These are phyloP conservation scores for Kalanchoe fedtschenkoi DNA, from an alignment of 164 flowering plant species.

Conservation along the genomic window DNA sequence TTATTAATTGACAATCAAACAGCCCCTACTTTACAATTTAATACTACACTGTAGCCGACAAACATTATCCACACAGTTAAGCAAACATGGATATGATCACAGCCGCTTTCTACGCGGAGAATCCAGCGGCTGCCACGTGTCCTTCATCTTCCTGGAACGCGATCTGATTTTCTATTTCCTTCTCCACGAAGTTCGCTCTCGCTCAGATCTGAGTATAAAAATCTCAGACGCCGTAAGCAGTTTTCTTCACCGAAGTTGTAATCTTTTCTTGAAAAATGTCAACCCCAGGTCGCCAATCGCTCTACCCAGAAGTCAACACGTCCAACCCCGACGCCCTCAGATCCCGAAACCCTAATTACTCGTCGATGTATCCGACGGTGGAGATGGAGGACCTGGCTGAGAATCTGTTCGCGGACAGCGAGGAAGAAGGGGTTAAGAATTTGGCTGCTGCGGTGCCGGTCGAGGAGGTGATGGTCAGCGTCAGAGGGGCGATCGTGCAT, in stretches of 20 bases:
- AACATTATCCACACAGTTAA: slow-evolving; percentile 1
- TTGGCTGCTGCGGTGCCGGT: neutral
- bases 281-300: neutral
- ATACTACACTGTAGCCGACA: neutral
- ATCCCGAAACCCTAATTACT: neutral
- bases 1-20: slow-evolving; percentile 2
- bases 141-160: neutral
- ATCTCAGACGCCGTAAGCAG: neutral
- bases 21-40: neutral
- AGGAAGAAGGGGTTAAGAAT: neutral
- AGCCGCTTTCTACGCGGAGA: neutral
- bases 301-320: slow-evolving; percentile 4
- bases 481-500: slow-evolving; percentile 66
- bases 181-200: neutral
- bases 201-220: neutral
- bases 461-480: slow-evolving; percentile 41
- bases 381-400: slow-evolving; percentile 1
- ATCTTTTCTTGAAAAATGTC: neutral
- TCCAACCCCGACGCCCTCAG: slow-evolving; percentile 6
- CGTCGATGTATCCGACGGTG: slow-evolving; percentile 3
- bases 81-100: neutral
- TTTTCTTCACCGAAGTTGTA: neutral
- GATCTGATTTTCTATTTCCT: neutral
- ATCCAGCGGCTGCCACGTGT: neutral
- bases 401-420: slow-evolving; percentile 4